Evolutionary conservation across 192 early-diverging fungal genomes (phyloP), one percentile per base, ranked within the genome.

Genomic region (Coemansia sp.): DNA sequence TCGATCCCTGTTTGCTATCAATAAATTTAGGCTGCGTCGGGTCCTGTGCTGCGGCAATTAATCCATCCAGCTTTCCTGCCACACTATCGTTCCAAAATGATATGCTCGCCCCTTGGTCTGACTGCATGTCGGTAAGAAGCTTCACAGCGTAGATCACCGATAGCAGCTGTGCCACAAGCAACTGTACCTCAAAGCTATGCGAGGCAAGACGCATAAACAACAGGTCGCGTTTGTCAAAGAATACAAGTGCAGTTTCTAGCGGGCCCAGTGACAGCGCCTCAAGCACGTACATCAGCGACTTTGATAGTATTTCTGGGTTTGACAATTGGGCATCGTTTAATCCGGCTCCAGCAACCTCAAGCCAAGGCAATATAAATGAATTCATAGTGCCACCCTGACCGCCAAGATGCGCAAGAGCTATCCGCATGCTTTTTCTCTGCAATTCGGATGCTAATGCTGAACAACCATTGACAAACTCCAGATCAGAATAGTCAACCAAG

Each of bases 1-100:
- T 63, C 0, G 88, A 60, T 7, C 94, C 93, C 53, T 91, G 85
- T 26, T 84, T 83, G 49, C 71, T 77, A 49, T 93, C 90, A 27
- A 87, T 34, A 1, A 62, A 52, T n/a, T 65, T 71, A 2, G 75
- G 63, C 21, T 58, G 58, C 10, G 32, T 51, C 6, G 65, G 58
- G 21, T 23, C 61, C n/a, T 55, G 28, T 10, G 59, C 52, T 6
- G 26, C 48, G 6, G 48, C 51, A n/a, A 65, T 32, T 25, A 78
- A 27, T 19, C 51, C 54, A n/a, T 2, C 10, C n/a, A 78, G 50
- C 22, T 60, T 53, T 10, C 44, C 18, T 24, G 47, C 58, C 7
- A 65, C 24, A 14, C 65, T 41, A 5, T 51, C 51, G 24, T 69
- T 64, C 75, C 75, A 78, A 8, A 77, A 65, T 1, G 28, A 49